Base-by-base conservation (phyloP, 2,329 filamentous ascomycete genomes). In the Paradendryphiella salina region DNA sequence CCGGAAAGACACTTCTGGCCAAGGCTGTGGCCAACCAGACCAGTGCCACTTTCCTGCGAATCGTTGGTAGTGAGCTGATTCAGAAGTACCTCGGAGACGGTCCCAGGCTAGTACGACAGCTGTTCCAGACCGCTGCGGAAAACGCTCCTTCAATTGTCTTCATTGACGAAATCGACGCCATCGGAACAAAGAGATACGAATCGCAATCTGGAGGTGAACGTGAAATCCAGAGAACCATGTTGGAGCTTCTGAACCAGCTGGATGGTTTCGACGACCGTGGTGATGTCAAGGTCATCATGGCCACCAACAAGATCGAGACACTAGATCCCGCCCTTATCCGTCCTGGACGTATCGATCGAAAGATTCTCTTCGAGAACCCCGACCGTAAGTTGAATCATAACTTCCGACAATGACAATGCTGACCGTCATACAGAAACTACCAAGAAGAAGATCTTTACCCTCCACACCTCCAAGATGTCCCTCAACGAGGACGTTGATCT, bases 281-380 rank as follows among this genome's bases (percentile, higher is more conserved):
- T 64, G 94, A 99, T 72, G 93, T 99, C 76, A 99, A 99, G 81
- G 94, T 99, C 56, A 93, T 99, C 75, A 97, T 99, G 92, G 95
- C 94, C 10, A 99, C 94, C 62, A 99, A 99, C 85, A 99, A 99
- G 84, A 99, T 99, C 63, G 95, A 99, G 64, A 96, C 90, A 3
- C 82, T 99, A 21, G 95, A 99, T 70, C 94, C 94, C 47, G 94
- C 94, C 14, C 81, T 99, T 63, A 99, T 99, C 71, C 88, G 94
- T 62, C 94, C 94, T 36, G 94, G 94, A 59, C 92, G 94, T 82
- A 99, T 99, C 74, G 94, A 99, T 76, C 87, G 94, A 66, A 99
- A 99, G 84, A 99, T 99, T 72, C 78, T 88, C 59, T 88, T 88
- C 59, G 85, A 88, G 76, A 87, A 86, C 66, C 85, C 85, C 18